A percentile compares a stretch with the other conserved stretches of the same genome.
Conservation (phyloP, 257 asterid genomes). For the Nemophila menziesii region DNA sequence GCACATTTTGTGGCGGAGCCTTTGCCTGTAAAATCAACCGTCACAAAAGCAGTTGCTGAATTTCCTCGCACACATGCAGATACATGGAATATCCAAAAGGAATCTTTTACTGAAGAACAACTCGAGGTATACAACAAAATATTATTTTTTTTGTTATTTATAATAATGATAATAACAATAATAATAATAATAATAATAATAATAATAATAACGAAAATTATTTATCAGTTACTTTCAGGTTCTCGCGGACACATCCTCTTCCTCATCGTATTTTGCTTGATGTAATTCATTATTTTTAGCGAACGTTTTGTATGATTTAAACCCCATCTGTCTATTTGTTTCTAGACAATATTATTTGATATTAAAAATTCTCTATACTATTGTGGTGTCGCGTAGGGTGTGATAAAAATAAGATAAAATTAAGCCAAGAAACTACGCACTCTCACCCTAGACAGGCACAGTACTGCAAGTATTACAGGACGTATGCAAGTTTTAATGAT, state of each 20-base stretch:
- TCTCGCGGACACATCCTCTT: slow-evolving; percentile 86
- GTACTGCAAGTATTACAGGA: no score
- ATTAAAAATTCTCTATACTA: no score
- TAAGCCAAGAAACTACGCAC: no score
- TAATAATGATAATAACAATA: not conserved
- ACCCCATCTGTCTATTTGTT: no score
- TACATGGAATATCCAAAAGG: slow-evolving; percentile 92
- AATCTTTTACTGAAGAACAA: slow-evolving; percentile 83
- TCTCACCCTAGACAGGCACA: no score
- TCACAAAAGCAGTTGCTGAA: slow-evolving; percentile 93
- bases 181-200: no score
- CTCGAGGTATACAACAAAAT: slow-evolving; percentile 56
- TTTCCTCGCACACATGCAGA: slow-evolving; percentile 98
- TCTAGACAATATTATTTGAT: no score
- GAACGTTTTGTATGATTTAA: no score
- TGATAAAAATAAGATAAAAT: no score
- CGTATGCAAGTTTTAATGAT: no score
- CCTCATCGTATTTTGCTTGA: slow-evolving; percentile 93
- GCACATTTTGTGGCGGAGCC: slow-evolving; percentile 85
- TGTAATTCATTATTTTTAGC: no score
- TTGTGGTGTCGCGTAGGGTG: no score
- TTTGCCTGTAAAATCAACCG: slow-evolving; percentile 86
- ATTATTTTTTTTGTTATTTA: not conserved
- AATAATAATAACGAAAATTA: not conserved
- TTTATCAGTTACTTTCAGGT: slow-evolving; percentile 42